Evolutionary conservation across 148 eudicot species (phyloP).

Genomic region (Nyssa sinensis): DNA sequence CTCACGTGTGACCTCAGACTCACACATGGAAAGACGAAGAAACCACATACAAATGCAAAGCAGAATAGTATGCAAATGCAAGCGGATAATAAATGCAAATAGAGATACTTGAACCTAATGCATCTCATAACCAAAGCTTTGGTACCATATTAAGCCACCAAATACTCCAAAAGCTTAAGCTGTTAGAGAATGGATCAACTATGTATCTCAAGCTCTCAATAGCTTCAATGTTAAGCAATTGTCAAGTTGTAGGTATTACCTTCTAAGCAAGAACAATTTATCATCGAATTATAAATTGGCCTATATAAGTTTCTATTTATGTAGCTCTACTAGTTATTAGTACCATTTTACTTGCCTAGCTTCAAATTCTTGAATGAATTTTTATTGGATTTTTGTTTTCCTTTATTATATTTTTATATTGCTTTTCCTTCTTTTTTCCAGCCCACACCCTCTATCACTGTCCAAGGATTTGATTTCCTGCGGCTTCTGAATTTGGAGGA

Average conservation of each 20-base stretch:
- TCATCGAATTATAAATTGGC: neutral
- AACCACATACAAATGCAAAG: too few relatives aligned
- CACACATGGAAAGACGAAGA: too few relatives aligned
- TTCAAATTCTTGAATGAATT: neutral
- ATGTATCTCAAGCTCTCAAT: too few relatives aligned
- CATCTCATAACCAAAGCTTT: too few relatives aligned
- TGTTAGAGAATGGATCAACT: too few relatives aligned
- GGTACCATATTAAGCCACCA: too few relatives aligned
- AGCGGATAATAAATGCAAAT: too few relatives aligned
- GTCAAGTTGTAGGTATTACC: neutral
- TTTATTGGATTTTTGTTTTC: neutral
- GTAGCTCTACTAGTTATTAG: neutral
- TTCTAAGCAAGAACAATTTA: neutral
- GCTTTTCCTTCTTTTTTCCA: conserved; percentile 27
- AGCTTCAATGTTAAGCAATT: neutral
- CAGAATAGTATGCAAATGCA: too few relatives aligned
- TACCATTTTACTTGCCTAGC: neutral
- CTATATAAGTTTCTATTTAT: neutral
- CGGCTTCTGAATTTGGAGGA: conserved; percentile 77
- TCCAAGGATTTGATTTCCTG: conserved; percentile 71
- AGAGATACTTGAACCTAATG: too few relatives aligned
- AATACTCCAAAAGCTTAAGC: too few relatives aligned
- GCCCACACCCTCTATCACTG: conserved; percentile 52
- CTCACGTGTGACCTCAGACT: too few relatives aligned
- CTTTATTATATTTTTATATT: neutral